Base-by-base conservation (phyloP, 2,329 filamentous ascomycete genomes). In the Colletotrichum lini region DNA sequence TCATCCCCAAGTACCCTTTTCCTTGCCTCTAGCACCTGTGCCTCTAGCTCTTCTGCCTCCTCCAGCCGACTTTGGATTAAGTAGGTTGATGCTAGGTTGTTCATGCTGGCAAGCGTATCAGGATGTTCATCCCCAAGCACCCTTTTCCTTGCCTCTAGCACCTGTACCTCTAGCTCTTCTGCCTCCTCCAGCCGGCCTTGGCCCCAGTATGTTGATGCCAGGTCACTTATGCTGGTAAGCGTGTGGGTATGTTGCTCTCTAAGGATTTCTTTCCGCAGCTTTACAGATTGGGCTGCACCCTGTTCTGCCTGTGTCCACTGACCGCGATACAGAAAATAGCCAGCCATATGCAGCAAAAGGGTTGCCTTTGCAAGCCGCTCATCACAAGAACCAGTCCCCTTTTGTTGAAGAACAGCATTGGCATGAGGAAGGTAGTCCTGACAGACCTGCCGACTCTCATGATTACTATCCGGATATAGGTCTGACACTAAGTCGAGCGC, bases 381-480 rank as follows among this genome's bases (percentile, higher is more conserved):
- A 6, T 38, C 8, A 3, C 16, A 1, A 4, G 38, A 56, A 16
- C 16, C 2, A 2, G 12, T 8, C 12, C 9, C 16, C 10, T 35
- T 13, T 3, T 9, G 13, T 26, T n/a, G 45, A 1, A 62, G 30
- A 3, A 77, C 73, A 4, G 73, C 70, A 70, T 72, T 61, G 2
- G 67, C 75, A 67, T 79, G 78, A 13, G 78, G 74, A 23, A 79
- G 73, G 52, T 76, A 77, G 23, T 63, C 61, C 4, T 35, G 44
- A 26, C 74, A 75, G 10, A 56, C 57, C 21, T 50, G 58, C 54
- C 63, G 61, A 44, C 26, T 71, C 38, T 75, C 71, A 13, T 70
- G 50, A 2, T 58, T 4, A 47, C 73, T 65, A 6, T 18, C 58
- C 4, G 77, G 77, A 47, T 75, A 79, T 13, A 38, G 16, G 0